Evolutionary conservation across 176 grass and related monocot species (phyloP), one percentile per base, ranked within the genome.

Genomic region (Carex cristatella): DNA sequence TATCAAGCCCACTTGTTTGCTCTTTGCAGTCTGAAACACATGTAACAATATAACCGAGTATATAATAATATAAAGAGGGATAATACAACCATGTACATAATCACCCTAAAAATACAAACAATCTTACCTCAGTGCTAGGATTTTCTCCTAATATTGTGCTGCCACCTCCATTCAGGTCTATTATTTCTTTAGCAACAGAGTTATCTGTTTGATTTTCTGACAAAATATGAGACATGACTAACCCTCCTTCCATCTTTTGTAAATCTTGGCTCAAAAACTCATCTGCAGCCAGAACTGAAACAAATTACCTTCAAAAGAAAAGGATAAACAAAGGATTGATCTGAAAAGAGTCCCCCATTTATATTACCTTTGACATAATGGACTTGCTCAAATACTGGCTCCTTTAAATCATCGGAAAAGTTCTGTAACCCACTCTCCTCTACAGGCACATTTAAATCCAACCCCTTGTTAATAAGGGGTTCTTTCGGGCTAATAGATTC

Each of bases 401-500:
- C 91, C 62, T 83, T 87, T 31, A 77, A 51, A 85, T 27, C 82
- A 66, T 85, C 80, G 61, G 86, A 60, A 51, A 87, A 64, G 32
- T 74, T 76, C 48, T 87, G 65, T 44, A 90, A 69, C 72, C 35
- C 65, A 42, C 46, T 74, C 54, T 94, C 92, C 77, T 91, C 93
- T 61, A 88, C 62, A 44, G 87, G 87, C 60, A 89, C 84, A 85
- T 87, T 92, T 86, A 92, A 79, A 91, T 95, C 91, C 87, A 87
- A 88, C 65, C 89, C 87, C 94, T 91, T 94, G 86, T 70, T 88
- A 81, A 87, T 91, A 59, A 84, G 53, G 5, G 87, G 84, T 42
- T 93, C 91, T 66, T 87, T 92, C 49, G 87, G 90, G 15, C 83
- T 92, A 78, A 89, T 91, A 40, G 92, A 90, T 51, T 99, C 93